A percentile compares a stretch with the other conserved stretches of the same genome.
phyloP scores from a whole-genome alignment of 2,329 filamentous ascomycete genomes.

The Stachybotrys chartarum region DNA sequence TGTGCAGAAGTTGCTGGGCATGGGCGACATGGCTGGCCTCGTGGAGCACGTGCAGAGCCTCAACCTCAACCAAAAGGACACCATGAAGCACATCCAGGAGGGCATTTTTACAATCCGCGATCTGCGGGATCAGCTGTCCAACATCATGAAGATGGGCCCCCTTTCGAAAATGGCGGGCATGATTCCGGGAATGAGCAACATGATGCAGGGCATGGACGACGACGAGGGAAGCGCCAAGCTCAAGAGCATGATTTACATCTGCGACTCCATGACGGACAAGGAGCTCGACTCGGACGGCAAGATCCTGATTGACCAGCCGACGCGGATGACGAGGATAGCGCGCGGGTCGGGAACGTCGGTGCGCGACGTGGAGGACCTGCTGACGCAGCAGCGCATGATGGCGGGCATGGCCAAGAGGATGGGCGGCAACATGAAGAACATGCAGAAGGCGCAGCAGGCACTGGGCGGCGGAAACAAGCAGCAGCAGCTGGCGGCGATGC shows the following conservation, averaged over 20 bases:
- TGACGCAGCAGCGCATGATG: conserved; percentile 99
- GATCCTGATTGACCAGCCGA: conserved; percentile 85
- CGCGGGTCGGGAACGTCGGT: conserved; percentile 86
- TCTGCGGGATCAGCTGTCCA: conserved; percentile 87
- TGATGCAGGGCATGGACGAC: conserved; percentile 96
- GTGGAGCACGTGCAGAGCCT: conserved; percentile 95
- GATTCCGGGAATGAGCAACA: conserved; percentile 89
- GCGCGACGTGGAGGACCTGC: conserved; percentile 85
- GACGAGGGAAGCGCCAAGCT: conserved; percentile 91
- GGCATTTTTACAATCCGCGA: conserved; percentile 95
- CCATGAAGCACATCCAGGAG: conserved; percentile 97
- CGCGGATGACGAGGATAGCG: conserved; percentile 86
- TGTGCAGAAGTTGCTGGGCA: conserved; percentile 86
- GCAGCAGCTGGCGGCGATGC: conserved; percentile 94
- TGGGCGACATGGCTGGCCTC: conserved; percentile 93
- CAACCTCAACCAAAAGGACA: conserved; percentile 95
- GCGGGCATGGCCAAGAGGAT: conserved; percentile 98
- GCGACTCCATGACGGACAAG: conserved; percentile 94
- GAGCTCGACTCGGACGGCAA: conserved; percentile 95
- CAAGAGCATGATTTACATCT: conserved; percentile 98
- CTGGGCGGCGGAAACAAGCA: conserved; percentile 88
- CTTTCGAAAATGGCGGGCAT: conserved; percentile 96
- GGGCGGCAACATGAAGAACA: conserved; percentile 95
- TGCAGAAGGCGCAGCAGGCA: conserved; percentile 85
- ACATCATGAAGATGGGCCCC: conserved; percentile 99